These are phyloP conservation scores for Phaeotremella skinneri DNA, from an alignment of 768 basidiomycete species.

Conservation along the genomic window DNA sequence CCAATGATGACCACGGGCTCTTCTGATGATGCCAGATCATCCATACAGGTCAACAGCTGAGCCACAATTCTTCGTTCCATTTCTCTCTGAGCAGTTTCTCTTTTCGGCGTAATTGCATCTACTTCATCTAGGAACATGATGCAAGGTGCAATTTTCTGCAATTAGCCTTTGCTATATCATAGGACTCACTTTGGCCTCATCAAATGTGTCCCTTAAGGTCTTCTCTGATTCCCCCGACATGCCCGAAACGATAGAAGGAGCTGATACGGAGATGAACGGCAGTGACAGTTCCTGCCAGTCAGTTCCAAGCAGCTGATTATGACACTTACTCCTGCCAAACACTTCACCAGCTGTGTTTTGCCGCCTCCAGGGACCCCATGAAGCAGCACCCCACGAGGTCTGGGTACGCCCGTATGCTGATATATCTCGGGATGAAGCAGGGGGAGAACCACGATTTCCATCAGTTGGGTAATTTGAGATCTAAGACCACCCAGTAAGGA, in stretches of 20 bases:
- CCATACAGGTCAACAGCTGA: slow-evolving; percentile 97
- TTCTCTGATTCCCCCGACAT: slow-evolving; percentile 99
- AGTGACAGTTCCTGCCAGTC: slow-evolving; percentile 74
- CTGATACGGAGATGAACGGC: slow-evolving; percentile 91
- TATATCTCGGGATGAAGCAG: slow-evolving; percentile 94
- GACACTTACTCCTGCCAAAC: slow-evolving; percentile 80
- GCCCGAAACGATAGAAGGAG: slow-evolving; percentile 91
- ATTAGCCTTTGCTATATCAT: not conserved
- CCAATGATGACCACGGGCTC: slow-evolving; percentile 92
- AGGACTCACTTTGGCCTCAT: slow-evolving; percentile 79
- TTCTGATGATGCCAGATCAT: slow-evolving; percentile 88
- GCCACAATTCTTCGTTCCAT: slow-evolving; percentile 98
- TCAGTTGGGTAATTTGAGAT: slow-evolving; percentile 80
- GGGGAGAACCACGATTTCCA: slow-evolving; percentile 95
- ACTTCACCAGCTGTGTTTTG: slow-evolving; percentile 90
- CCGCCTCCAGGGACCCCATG: slow-evolving; percentile 97
- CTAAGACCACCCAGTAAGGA: slow-evolving; percentile 87
- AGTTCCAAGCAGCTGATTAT: not conserved
- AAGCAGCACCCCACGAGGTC: slow-evolving; percentile 85
- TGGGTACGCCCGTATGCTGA: slow-evolving; percentile 84
- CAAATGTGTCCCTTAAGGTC: slow-evolving; percentile 90
- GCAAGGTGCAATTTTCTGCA: slow-evolving; percentile 81
- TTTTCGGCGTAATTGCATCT: slow-evolving; percentile 93
- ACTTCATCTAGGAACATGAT: slow-evolving; percentile 97
- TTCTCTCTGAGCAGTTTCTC: slow-evolving; percentile 95